These are phyloP conservation scores for Trypanosomatidae sp. DNA, from an alignment of 208 protist genomes.

Conservation along the genomic window DNA sequence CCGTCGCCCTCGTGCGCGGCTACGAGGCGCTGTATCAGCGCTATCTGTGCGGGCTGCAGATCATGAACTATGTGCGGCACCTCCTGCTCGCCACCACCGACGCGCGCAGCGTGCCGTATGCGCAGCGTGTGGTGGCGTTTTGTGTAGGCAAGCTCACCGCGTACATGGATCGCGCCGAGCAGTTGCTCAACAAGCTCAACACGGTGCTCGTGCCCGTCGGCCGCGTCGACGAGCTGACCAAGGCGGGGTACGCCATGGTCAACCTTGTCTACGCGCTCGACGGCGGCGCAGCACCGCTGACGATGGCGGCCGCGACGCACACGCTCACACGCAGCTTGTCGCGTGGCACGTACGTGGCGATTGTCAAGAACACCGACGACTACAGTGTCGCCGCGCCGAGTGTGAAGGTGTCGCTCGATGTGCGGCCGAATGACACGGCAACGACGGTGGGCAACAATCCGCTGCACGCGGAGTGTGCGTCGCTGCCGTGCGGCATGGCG, in stretches of 20 bases:
- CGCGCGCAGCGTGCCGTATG: constrained; percentile 18
- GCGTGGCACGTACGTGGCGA: constrained; percentile 57
- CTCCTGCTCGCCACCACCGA: constrained; percentile 20
- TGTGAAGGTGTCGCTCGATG: constrained; percentile 20
- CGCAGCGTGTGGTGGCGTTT: constrained; percentile 34
- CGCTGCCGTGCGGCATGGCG: constrained; percentile 39
- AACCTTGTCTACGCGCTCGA: constrained; percentile 34
- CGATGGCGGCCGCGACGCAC: constrained; percentile 25
- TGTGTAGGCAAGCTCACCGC: constrained; percentile 48
- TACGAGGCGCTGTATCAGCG: constrained; percentile 44
- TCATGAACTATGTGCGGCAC: constrained; percentile 69
- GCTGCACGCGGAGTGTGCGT: constrained; percentile 14
- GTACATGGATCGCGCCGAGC: constrained; percentile 64
- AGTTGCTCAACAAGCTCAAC: constrained; percentile 49
- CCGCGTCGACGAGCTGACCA: constrained; percentile 27
- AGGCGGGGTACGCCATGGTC: constrained; percentile 24
- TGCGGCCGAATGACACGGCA: constrained; percentile 14
- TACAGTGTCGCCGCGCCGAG: constrained; percentile 54
- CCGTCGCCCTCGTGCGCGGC: constrained; percentile 25
- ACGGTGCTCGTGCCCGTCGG: constrained; percentile 50
- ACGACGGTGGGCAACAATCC: constrained; percentile 13
- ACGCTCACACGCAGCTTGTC: constrained; percentile 19
- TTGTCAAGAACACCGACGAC: constrained; percentile 57
- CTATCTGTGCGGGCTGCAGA: constrained; percentile 50
- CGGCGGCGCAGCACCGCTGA: constrained; percentile 21